Evolutionary conservation across 2,329 filamentous ascomycete species (phyloP).

Genomic region (Arthrobotrys entomopaga): DNA sequence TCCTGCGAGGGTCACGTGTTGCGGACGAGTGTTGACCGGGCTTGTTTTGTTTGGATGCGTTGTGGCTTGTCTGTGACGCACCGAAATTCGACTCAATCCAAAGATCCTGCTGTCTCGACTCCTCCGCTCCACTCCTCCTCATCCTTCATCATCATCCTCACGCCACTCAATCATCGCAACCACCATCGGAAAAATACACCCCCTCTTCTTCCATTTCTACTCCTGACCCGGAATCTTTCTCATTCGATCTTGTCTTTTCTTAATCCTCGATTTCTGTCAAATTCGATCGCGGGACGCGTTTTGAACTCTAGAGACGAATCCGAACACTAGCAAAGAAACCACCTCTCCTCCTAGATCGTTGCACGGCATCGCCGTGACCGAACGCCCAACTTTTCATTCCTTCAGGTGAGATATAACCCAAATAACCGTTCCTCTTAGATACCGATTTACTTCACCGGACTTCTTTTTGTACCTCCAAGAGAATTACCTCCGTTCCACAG

Average conservation of each 20-base stretch:
- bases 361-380: constrained; percentile 4
- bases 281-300: constrained; percentile 29
- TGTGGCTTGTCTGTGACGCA: constrained; percentile 47
- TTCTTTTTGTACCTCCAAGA: constrained; percentile 12
- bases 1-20: neutral
- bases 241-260: constrained; percentile 13
- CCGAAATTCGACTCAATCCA: constrained; percentile 43
- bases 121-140: constrained; percentile 24
- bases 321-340: constrained; percentile 19
- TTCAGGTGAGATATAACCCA: constrained; percentile 48
- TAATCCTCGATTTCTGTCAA: constrained; percentile 20
- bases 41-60: constrained; percentile 4
- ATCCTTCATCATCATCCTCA: constrained; percentile 27
- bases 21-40: neutral
- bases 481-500: neutral
- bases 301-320: neutral
- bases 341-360: constrained; percentile 30
- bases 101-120: constrained; percentile 39
- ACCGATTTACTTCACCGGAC: constrained; percentile 53
- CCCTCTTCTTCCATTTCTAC: constrained; percentile 5
- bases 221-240: neutral
- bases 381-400: constrained; percentile 7
- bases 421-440: constrained; percentile 37
- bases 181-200: neutral
- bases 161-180: constrained; percentile 22